Percentiles rank a stretch among this genome's conserved stretches.
Conservation (phyloP, 2,329 filamentous ascomycete species). For the Lojkania enalia region DNA sequence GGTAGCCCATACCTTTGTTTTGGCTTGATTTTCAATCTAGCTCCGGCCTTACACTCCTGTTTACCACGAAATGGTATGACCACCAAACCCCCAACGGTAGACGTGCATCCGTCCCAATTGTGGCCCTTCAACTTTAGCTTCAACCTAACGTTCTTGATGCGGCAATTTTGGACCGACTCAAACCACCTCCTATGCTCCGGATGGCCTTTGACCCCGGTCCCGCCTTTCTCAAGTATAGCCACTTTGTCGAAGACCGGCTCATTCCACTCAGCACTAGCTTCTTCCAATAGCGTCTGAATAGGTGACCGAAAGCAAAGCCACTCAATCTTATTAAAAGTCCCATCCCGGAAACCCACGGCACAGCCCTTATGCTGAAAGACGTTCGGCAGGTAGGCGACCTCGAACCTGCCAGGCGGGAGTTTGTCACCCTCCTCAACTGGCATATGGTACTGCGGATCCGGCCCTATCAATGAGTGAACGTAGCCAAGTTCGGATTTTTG, state of each 20-base stretch:
- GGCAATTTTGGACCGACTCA: slow-evolving; percentile 10
- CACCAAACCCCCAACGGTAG: background rate
- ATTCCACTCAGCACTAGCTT: slow-evolving; percentile 1
- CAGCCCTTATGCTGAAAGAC: slow-evolving; percentile 22
- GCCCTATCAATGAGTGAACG: slow-evolving; percentile 12
- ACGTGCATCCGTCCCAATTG: background rate
- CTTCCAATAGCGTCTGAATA: slow-evolving; percentile 9
- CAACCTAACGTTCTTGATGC: background rate
- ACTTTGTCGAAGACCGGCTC: slow-evolving; percentile 26
- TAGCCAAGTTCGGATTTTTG: slow-evolving; percentile 12
- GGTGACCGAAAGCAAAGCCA: slow-evolving; percentile 27
- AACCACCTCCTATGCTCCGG: slow-evolving; percentile 26
- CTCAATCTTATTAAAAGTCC: slow-evolving; percentile 12
- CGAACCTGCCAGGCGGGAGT: slow-evolving; percentile 16
- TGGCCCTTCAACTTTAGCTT: slow-evolving; percentile 5
- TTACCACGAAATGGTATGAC: no score
- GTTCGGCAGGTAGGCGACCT: slow-evolving; percentile 23
- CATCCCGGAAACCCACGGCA: slow-evolving; percentile 26
- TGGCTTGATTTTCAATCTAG: no score
- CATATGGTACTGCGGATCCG: slow-evolving; percentile 13
- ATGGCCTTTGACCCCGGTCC: slow-evolving; percentile 8
- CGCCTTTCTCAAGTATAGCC: slow-evolving; percentile 15
- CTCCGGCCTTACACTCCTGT: no score
- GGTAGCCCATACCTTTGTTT: no score
- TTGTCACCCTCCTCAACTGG: slow-evolving; percentile 20